Evolutionary conservation across 2,329 filamentous ascomycete genomes (phyloP).

Genomic region (Byssoonygena ceratinophila): DNA sequence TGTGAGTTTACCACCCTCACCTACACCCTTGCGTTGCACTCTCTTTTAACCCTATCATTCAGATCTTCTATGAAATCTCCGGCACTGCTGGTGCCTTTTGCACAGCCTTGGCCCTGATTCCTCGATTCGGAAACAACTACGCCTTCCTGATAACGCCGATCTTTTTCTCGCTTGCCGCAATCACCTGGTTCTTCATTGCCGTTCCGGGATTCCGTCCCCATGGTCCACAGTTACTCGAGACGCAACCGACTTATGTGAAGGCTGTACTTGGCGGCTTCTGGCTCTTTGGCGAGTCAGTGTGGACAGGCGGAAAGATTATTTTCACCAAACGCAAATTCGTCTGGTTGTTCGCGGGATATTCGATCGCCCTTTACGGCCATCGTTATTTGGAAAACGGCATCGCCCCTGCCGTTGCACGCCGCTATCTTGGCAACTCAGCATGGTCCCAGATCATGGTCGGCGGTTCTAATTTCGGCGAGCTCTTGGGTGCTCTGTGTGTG

Average conservation of each 20-base stretch:
- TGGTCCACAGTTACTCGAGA: neutral
- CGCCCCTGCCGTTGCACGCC: slow-evolving; percentile 1
- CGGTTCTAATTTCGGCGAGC: neutral
- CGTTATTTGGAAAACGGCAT: slow-evolving; percentile 6
- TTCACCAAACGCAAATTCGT: slow-evolving; percentile 1
- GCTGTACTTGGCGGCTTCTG: slow-evolving; percentile 2
- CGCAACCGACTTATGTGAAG: neutral
- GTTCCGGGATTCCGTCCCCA: neutral
- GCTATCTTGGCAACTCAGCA: slow-evolving; percentile 6
- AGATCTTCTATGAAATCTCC: slow-evolving; percentile 4
- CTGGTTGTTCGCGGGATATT: slow-evolving; percentile 1
- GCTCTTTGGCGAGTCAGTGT: slow-evolving; percentile 5
- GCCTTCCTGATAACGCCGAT: slow-evolving; percentile 8
- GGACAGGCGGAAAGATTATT: neutral
- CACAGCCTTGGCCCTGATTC: neutral
- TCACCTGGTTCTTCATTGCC: slow-evolving; percentile 3
- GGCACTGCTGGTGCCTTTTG: neutral
- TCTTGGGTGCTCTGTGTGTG: neutral
- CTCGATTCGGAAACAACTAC: slow-evolving; percentile 2
- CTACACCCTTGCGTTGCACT: neutral
- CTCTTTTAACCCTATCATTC: neutral
- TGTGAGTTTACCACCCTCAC: neutral
- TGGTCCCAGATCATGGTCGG: slow-evolving; percentile 8
- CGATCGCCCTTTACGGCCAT: slow-evolving; percentile 2
- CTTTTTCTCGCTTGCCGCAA: slow-evolving; percentile 1